Conservation (phyloP, 2,329 filamentous ascomycete species). For the Penicillium vulpinum region DNA sequence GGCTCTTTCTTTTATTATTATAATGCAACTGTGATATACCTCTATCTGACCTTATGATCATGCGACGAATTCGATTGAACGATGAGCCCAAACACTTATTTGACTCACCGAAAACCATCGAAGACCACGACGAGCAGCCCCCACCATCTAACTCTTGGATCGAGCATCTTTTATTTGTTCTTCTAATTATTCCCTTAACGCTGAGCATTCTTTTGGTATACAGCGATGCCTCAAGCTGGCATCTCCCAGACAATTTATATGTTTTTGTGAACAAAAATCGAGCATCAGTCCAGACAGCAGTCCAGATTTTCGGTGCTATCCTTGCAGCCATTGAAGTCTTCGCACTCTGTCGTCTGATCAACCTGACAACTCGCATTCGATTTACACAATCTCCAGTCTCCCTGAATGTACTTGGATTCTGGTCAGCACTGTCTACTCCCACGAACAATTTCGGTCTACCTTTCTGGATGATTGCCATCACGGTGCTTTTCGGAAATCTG, state of each 20-base stretch:
- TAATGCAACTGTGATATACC: neutral
- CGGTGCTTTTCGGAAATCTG: neutral
- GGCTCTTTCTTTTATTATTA: neutral
- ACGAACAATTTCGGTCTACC: constrained; percentile 1
- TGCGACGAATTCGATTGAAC: neutral
- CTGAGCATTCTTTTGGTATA: constrained; percentile 1
- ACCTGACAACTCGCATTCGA: constrained; percentile 4
- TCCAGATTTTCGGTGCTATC: constrained; percentile 1
- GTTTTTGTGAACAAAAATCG: constrained; percentile 1
- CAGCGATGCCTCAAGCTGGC: neutral
- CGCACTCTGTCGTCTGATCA: constrained; percentile 7
- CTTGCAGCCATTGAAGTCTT: constrained; percentile 5
- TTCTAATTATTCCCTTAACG: neutral
- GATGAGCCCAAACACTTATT: neutral
- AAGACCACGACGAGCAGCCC: neutral
- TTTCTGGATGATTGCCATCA: constrained; percentile 3
- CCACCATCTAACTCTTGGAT: neutral
- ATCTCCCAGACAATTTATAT: neutral
- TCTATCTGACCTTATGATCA: neutral
- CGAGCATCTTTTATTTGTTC: constrained; percentile 1
- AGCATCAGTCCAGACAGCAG: constrained; percentile 5
- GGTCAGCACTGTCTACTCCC: constrained; percentile 3
- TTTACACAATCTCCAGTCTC: constrained; percentile 5
- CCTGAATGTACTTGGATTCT: constrained; percentile 6
- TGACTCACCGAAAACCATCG: neutral